Base-by-base conservation (phyloP, 345 rosid species). In the Salix arbutifolia region DNA sequence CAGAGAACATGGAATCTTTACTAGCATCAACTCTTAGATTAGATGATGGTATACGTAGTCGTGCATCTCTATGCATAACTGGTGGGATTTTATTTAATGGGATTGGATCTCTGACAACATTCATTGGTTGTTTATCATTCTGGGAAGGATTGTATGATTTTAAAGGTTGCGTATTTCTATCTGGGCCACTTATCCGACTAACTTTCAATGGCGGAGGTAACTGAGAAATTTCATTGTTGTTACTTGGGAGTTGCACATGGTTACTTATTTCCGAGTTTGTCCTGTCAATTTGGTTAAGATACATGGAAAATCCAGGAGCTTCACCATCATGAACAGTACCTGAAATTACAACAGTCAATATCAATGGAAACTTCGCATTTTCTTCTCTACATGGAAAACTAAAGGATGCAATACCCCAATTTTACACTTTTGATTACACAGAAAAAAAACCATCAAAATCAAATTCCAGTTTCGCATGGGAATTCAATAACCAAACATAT, bases 251-350 rank as follows among this genome's bases (percentile, higher is more conserved):
- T 72, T 80, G 89, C 69, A 76, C 74, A 69, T 73, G 80, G 70
- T 89, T 85, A 74, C 78, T 89, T 77, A 79, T 85, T 16, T 89
- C 97, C 69, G 80, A 71, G 65, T 82, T 89, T 77, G 69, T 76
- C 83, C 78, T 81, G 74, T 89, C 86, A 65, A 61, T 61, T 79
- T 84, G 88, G 78, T 85, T 85, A 74, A 82, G 86, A 88, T 83
- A 84, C 83, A 83, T 82, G 65, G 88, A 83, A 82, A 87, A 87
- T 79, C 81, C 86, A 66, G 83, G 72, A 79, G 76, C 85, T 70
- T 86, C 89, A 80, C 85, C 92, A 77, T 78, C 85, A 65, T 70
- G 77, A 81, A 72, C 42, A 64, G 76, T 74, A 61, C 79, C 81
- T 81, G 83, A 48, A 76, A 80, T 64, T 28, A 66, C 52, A 73